Conservation (phyloP, 345 rosid genomes). For the Carallia brachiata region DNA sequence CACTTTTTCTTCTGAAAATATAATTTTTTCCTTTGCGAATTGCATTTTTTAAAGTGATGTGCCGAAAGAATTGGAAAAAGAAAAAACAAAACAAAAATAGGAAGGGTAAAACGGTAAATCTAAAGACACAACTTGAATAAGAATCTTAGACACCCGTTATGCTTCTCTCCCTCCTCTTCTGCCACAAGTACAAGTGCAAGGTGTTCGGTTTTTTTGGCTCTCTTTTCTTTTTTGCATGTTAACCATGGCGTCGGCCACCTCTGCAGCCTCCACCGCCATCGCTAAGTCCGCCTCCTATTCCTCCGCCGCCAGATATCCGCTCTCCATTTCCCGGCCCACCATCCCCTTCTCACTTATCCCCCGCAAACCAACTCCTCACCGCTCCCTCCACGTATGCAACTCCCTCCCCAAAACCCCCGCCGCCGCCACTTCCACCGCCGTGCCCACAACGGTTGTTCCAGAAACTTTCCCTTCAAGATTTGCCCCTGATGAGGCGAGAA, state of each 20-base stretch:
- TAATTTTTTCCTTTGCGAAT: too few species aligned
- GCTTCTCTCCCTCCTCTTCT: neutral
- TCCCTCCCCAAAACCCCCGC: slow-evolving; percentile 29
- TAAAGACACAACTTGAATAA: neutral
- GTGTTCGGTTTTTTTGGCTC: neutral
- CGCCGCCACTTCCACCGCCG: slow-evolving; percentile 30
- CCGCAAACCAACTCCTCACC: slow-evolving; percentile 18
- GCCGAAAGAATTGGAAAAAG: too few species aligned
- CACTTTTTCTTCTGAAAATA: too few species aligned
- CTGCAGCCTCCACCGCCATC: slow-evolving; percentile 13
- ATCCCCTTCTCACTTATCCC: slow-evolving; percentile 27
- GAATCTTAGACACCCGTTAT: neutral
- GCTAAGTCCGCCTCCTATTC: slow-evolving; percentile 10
- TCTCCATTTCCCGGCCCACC: slow-evolving; percentile 21
- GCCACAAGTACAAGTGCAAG: neutral
- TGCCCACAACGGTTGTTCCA: slow-evolving; percentile 3
- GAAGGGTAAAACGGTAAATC: slow-evolving; percentile 3
- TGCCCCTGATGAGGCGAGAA: slow-evolving; percentile 66
- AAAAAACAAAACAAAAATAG: neutral
- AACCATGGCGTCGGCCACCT: slow-evolving; percentile 20
- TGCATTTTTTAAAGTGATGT: too few species aligned
- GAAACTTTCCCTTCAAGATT: slow-evolving; percentile 40
- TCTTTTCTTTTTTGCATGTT: neutral
- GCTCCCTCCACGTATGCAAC: slow-evolving; percentile 31
- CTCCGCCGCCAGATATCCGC: slow-evolving; percentile 18